A percentile compares a stretch with the other conserved stretches of the same genome.
Conservation (phyloP, 306 rosid species). For the Canavalia ensiformis region DNA sequence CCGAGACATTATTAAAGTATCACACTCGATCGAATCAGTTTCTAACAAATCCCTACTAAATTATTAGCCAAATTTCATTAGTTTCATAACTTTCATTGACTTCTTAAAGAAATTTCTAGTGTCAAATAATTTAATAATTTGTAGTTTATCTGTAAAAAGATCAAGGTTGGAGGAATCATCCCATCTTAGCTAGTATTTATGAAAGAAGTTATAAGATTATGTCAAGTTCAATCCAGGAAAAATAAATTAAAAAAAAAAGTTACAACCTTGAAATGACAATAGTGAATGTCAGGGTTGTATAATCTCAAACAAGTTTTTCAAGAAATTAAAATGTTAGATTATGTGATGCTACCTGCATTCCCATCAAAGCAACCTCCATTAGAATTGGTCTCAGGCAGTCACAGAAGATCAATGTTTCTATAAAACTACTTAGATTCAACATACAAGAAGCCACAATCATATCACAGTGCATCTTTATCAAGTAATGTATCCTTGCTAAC, state of each 20-base stretch:
- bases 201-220: no score
- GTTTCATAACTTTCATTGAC: background rate
- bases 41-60: background rate
- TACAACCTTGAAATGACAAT: background rate
- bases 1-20: background rate
- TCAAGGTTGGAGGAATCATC: background rate
- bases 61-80: background rate
- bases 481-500: conserved; percentile 35
- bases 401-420: conserved; percentile 39
- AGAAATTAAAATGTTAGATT: conserved; percentile 14
- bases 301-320: background rate
- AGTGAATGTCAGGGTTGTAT: background rate
- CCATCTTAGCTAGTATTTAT: background rate
- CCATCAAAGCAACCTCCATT: conserved; percentile 33
- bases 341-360: conserved; percentile 23
- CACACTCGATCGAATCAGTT: background rate
- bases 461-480: conserved; percentile 16
- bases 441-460: conserved; percentile 49
- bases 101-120: background rate
- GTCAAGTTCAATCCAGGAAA: background rate
- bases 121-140: no score
- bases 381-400: conserved; percentile 24
- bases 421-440: conserved; percentile 43
- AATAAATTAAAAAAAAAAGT: background rate
- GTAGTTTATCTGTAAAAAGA: background rate